A percentile compares a stretch with the other conserved stretches of the same genome.
These are phyloP conservation scores for Hysterangium stoloniferum DNA, from an alignment of 768 basidiomycete species.

Conservation along the genomic window DNA sequence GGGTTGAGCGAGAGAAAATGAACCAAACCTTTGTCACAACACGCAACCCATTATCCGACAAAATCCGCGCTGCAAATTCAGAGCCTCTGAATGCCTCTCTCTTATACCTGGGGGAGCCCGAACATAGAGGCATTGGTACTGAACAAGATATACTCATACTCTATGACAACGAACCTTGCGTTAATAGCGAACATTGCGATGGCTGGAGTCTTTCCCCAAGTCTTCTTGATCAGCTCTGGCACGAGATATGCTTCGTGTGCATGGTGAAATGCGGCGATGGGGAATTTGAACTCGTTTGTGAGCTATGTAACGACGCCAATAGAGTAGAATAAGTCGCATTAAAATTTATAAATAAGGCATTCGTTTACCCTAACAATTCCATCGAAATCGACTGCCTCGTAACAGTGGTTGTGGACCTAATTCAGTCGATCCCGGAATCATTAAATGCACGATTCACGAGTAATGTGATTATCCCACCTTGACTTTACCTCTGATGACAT, in stretches of 20 bases:
- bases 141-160: too few relatives aligned
- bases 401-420: conserved; percentile 29
- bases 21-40: conserved; percentile 28
- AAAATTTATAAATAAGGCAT: not conserved
- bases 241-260: conserved; percentile 49
- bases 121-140: not conserved
- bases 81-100: conserved; percentile 33
- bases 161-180: conserved; percentile 29
- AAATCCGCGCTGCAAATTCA: conserved; percentile 33
- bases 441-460: not conserved
- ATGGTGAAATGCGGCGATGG: conserved; percentile 29
- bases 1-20: not conserved
- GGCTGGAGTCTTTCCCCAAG: conserved; percentile 39
- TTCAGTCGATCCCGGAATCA: not conserved
- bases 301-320: conserved; percentile 20
- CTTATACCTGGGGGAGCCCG: conserved; percentile 31
- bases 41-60: conserved; percentile 38
- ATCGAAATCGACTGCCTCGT: conserved; percentile 29
- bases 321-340: not conserved
- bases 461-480: conserved; percentile 19
- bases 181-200: conserved; percentile 36
- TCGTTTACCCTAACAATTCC: conserved; percentile 19
- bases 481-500: conserved; percentile 31
- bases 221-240: conserved; percentile 33
- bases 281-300: conserved; percentile 36